Evolutionary conservation across 139 green algal genomes (phyloP), one percentile per base, ranked within the genome.

Genomic region (Tetradesmus lagerheimii): DNA sequence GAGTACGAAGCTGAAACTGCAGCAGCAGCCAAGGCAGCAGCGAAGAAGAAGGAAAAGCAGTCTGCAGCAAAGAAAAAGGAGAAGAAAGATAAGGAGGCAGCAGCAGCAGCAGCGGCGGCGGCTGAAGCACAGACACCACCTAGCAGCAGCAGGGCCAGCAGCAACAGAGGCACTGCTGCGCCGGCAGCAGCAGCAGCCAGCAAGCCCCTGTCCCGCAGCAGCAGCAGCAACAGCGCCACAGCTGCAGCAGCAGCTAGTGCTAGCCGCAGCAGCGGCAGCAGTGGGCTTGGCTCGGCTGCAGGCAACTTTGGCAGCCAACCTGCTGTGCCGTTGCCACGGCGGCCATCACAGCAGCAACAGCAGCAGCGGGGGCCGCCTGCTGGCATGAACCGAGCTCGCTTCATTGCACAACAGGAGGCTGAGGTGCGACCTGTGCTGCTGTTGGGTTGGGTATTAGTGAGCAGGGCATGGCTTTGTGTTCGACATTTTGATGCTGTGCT

Each of bases 31-130:
- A 53, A 53, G 25, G 35, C 34, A 41, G 29, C 29, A 45, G 80
- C 80, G 12, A 71, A 86, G 38, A 16, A 29, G 27, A 62, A 84
- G 39, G 31, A 82, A 31, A 31, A 50, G 12, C 80, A 1, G 4
- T 12, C 80, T 27, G 50, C n/a, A n/a, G n/a, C 57, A 14, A 85
- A 85, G 79, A 85, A 85, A 43, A 64, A 66, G 6, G 25, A 85
- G 14, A n/a, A 71, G 45, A 71, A 74, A 4, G 18, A 75, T 31
- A 75, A 75, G 35, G 39, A 62, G 8, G 78, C 78, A 20, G 41
- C 39, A 64, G 78, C n/a, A n/a, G n/a, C n/a, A n/a, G n/a, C n/a
- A n/a, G n/a, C n/a, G n/a, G n/a, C n/a, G n/a, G n/a, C n/a, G n/a
- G n/a, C n/a, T n/a, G n/a, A n/a, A n/a, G n/a, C n/a, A n/a, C n/a